These are phyloP conservation scores for Amesomyces nigricolor DNA, from an alignment of 2,329 filamentous ascomycete genomes.

Conservation along the genomic window DNA sequence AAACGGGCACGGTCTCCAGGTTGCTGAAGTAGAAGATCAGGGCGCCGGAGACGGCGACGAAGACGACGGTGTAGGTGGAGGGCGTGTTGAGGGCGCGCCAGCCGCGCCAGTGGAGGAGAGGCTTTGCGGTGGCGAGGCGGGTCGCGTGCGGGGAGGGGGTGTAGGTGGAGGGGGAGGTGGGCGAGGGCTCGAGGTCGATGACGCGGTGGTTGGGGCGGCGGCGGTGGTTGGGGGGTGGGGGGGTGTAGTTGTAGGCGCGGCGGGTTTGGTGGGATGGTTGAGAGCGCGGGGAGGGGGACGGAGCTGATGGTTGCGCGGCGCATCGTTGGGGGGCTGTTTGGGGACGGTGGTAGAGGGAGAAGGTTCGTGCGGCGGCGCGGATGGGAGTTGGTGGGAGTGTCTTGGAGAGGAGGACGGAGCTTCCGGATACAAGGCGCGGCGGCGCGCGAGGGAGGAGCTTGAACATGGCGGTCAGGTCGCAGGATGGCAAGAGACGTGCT, in stretches of 20 bases:
- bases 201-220: neutral
- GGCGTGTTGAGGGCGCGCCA: conserved; percentile 30
- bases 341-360: neutral
- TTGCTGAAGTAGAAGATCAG: conserved; percentile 60
- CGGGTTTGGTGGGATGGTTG: neutral
- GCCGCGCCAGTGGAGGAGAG: conserved; percentile 33
- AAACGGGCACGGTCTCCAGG: conserved; percentile 67
- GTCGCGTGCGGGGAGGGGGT: neutral
- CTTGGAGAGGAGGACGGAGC: neutral
- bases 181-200: conserved; percentile 18
- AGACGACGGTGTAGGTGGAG: conserved; percentile 37
- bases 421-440: neutral
- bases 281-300: neutral
- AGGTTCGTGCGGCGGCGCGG: neutral
- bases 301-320: neutral
- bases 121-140: conserved; percentile 31
- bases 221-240: conserved; percentile 8
- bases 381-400: neutral
- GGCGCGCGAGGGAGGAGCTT: neutral
- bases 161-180: conserved; percentile 4
- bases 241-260: conserved; percentile 1
- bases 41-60: conserved; percentile 40
- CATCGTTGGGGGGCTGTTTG: neutral
- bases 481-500: neutral
- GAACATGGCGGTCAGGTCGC: neutral